phyloP scores from a whole-genome alignment of 805 yeast genomes.

The Komagataella populi region DNA sequence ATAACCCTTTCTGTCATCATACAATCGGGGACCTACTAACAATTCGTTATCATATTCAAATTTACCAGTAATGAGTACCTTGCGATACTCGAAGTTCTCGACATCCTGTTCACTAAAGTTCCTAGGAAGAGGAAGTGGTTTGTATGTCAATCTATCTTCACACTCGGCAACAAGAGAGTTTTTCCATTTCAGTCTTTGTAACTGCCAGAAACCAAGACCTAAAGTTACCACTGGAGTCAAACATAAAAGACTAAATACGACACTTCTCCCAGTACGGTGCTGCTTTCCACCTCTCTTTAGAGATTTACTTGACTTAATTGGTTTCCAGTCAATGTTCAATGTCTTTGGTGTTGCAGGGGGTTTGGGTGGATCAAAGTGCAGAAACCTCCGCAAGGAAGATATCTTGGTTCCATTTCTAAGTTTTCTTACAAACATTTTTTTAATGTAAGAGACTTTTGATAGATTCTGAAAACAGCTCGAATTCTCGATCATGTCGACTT shows the following conservation, averaged over 20 bases:
- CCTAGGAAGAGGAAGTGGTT: slow-evolving; percentile 62
- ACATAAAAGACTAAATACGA: slow-evolving; percentile 25
- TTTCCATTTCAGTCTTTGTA: slow-evolving; percentile 78
- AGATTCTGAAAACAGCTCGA: neutral
- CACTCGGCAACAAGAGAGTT: slow-evolving; percentile 66
- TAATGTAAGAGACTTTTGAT: neutral
- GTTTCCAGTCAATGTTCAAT: slow-evolving; percentile 76
- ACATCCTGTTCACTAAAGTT: slow-evolving; percentile 50
- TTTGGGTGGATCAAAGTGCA: neutral
- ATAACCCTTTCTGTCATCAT: slow-evolving; percentile 61
- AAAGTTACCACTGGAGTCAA: slow-evolving; percentile 85
- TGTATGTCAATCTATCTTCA: slow-evolving; percentile 67
- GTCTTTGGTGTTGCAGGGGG: slow-evolving; percentile 34
- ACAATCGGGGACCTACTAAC: slow-evolving; percentile 81
- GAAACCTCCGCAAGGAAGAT: neutral
- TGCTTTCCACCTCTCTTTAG: slow-evolving; percentile 14
- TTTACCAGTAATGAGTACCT: slow-evolving; percentile 62
- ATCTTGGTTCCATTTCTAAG: neutral
- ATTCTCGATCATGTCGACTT: neutral
- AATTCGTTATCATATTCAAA: slow-evolving; percentile 80
- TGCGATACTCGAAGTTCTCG: slow-evolving; percentile 67
- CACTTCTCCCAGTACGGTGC: slow-evolving; percentile 6
- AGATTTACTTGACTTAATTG: slow-evolving; percentile 38
- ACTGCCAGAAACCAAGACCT: slow-evolving; percentile 89
- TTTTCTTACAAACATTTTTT: neutral